Conservation (phyloP, 2,329 filamentous ascomycete species). For the Emmonsiellopsis sp. region DNA sequence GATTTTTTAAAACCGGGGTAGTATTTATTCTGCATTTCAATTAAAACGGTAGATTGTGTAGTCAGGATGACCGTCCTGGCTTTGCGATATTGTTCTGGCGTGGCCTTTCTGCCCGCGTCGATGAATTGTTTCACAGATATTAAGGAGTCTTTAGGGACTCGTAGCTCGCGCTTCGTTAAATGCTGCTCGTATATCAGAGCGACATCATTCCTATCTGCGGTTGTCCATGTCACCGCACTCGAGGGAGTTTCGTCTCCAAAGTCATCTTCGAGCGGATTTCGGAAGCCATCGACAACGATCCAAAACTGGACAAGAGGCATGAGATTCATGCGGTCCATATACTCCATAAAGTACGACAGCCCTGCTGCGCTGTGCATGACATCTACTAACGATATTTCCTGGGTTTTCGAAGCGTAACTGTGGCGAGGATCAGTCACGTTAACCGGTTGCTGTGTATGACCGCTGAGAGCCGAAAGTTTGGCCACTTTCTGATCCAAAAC, state of each 20-base stretch:
- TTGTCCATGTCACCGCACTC: conserved; percentile 61
- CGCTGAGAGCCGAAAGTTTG: conserved; percentile 63
- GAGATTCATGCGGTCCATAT: conserved; percentile 83
- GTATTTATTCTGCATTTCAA: conserved; percentile 72
- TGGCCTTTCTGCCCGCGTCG: conserved; percentile 65
- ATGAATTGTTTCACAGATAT: conserved; percentile 68
- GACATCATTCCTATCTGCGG: conserved; percentile 77
- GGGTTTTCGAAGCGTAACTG: conserved; percentile 50
- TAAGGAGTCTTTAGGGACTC: conserved; percentile 61
- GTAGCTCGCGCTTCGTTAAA: conserved; percentile 70
- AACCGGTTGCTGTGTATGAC: conserved; percentile 25
- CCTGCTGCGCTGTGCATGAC: conserved; percentile 84
- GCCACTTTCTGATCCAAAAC: conserved; percentile 84
- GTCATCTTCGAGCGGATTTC: conserved; percentile 84
- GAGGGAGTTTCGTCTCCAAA: conserved; percentile 61
- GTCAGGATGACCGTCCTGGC: conserved; percentile 73
- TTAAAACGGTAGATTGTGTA: conserved; percentile 73
- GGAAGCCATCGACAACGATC: conserved; percentile 93
- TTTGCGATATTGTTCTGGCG: conserved; percentile 69
- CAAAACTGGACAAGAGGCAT: conserved; percentile 95
- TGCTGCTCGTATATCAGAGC: conserved; percentile 89
- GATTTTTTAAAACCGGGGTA: conserved; percentile 85
- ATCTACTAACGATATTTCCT: conserved; percentile 70
- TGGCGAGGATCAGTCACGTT: conserved; percentile 21
- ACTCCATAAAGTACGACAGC: conserved; percentile 98